Base-by-base conservation (phyloP, 2,329 filamentous ascomycete species). In the Fusarium heterosporum region DNA sequence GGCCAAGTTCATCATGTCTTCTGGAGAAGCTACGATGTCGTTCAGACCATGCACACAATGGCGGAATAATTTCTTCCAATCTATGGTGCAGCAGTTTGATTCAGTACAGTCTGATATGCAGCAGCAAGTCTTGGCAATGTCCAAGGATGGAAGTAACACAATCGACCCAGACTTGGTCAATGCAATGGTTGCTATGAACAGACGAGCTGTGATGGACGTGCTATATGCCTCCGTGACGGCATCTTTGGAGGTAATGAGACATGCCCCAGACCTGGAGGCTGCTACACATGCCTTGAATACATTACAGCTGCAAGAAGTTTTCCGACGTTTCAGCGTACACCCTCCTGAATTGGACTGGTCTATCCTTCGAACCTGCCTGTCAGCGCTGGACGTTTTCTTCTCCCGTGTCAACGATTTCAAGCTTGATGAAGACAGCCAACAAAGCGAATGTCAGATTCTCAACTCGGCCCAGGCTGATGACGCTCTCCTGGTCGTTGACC, bases 1-100 rank as follows among this genome's bases (percentile, higher is more conserved):
- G 28, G 83, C 87, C 3, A 82, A 83, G 17, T 90, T 88, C 68
- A 74, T 89, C 25, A 79, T 89, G 7, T 80, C 83, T 1, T 80
- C 77, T 0, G 80, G 80, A 10, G 77, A 80, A 40, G 75, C 78
- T 3, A 84, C 83, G 16, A 79, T 78, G 29, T 80, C 83, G 1
- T 86, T 90, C 54, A 80, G 79, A 25, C 75, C 80, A 3, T 78
- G 82, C 46, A 65, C 70, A 9, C 69, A 69, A 26, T 82, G 89
- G 89, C 84, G 87, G 62, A 84, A 82, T 64, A 80, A 78, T 19
- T 81, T 90, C 30, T 87, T 89, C 66, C 81, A 83, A 53, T 84
- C 87, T 57, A 80, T 87, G 22, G 75, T 88, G 39, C 80, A 84
- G 9, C 86, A 90, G 63, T 88, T 87, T 69, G 78, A 84, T 51